A percentile compares a stretch with the other conserved stretches of the same genome.
Conservation (phyloP, 1,284 basidiomycete species). For the Leccinum fuscescens region DNA sequence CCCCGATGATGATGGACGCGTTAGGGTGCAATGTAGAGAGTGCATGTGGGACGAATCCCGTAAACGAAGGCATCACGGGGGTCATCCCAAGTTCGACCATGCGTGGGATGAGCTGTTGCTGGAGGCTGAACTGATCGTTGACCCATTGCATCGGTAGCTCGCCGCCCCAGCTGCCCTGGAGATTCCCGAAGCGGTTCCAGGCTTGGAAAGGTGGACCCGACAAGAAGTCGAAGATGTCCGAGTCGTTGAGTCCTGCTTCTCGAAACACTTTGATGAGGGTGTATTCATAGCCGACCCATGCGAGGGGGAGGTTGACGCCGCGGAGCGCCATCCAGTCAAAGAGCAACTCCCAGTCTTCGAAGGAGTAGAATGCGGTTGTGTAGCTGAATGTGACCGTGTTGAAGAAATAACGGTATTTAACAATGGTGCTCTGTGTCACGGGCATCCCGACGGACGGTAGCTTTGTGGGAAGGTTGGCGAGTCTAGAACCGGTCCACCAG, state of each 20-base stretch:
- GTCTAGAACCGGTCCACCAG: constrained; percentile 44
- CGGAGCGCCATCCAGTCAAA: constrained; percentile 40
- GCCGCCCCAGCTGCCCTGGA: constrained; percentile 42
- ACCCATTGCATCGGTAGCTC: constrained; percentile 39
- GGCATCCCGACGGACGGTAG: constrained; percentile 35
- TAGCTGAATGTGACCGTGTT: constrained; percentile 48
- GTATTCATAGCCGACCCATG: constrained; percentile 44
- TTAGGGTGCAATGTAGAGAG: constrained; percentile 37
- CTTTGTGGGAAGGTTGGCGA: constrained; percentile 30
- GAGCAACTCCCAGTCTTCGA: constrained; percentile 43
- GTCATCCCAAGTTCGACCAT: constrained; percentile 47
- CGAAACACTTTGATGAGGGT: constrained; percentile 38
- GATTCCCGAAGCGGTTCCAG: constrained; percentile 46
- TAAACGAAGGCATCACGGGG: constrained; percentile 44
- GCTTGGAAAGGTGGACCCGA: constrained; percentile 45
- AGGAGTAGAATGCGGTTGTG: constrained; percentile 42
- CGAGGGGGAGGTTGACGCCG: constrained; percentile 30
- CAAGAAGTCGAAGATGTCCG: constrained; percentile 37
- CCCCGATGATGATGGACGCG: constrained; percentile 38
- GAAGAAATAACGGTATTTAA: constrained; percentile 42
- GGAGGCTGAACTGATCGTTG: constrained; percentile 39
- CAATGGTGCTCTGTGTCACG: constrained; percentile 35
- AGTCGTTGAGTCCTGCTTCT: constrained; percentile 38
- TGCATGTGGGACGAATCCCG: constrained; percentile 42
- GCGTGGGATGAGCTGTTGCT: constrained; percentile 39